Percentiles rank a stretch among this genome's conserved stretches.
These are phyloP conservation scores for Halophytophthora batemanensis DNA, from an alignment of 352 stramenopile genomes.

Conservation along the genomic window DNA sequence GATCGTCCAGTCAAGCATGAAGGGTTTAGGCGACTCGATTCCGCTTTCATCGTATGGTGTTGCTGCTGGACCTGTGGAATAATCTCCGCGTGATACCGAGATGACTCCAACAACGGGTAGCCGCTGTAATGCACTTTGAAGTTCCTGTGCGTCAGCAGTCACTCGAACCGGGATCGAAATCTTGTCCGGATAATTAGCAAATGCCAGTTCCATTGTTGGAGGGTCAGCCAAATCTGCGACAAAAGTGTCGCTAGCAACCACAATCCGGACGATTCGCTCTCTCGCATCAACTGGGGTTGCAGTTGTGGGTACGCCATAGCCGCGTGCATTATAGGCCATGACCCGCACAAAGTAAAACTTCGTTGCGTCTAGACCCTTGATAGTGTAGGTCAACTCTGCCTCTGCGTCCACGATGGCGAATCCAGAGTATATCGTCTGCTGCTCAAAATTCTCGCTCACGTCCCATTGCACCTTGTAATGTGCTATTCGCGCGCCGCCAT, in stretches of 20 bases:
- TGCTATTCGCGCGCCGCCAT: constrained; percentile 74
- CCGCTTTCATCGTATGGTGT: constrained; percentile 47
- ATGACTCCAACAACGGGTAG: constrained; percentile 52
- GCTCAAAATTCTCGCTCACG: constrained; percentile 75
- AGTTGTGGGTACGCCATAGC: constrained; percentile 54
- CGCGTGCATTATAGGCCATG: constrained; percentile 75
- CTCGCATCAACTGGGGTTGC: constrained; percentile 46
- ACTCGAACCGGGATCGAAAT: constrained; percentile 41
- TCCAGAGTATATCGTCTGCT: constrained; percentile 58
- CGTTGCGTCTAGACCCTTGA: constrained; percentile 42
- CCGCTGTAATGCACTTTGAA: constrained; percentile 54
- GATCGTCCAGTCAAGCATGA: constrained; percentile 72
- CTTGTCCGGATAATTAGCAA: constrained; percentile 42
- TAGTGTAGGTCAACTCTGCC: constrained; percentile 27
- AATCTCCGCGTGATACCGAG: constrained; percentile 54
- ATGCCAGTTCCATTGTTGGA: constrained; percentile 56
- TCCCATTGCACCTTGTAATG: constrained; percentile 95
- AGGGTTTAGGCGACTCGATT: constrained; percentile 33
- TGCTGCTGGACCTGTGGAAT: constrained; percentile 40
- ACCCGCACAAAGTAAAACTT: constrained; percentile 79
- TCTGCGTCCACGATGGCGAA: constrained; percentile 29
- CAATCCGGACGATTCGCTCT: constrained; percentile 46
- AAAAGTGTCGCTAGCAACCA: constrained; percentile 30
- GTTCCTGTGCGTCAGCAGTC: constrained; percentile 40
- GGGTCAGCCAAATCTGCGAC: constrained; percentile 23